phyloP scores from a whole-genome alignment of 371 early-diverging fungal genomes.

The Choanephora cucurbitarum region DNA sequence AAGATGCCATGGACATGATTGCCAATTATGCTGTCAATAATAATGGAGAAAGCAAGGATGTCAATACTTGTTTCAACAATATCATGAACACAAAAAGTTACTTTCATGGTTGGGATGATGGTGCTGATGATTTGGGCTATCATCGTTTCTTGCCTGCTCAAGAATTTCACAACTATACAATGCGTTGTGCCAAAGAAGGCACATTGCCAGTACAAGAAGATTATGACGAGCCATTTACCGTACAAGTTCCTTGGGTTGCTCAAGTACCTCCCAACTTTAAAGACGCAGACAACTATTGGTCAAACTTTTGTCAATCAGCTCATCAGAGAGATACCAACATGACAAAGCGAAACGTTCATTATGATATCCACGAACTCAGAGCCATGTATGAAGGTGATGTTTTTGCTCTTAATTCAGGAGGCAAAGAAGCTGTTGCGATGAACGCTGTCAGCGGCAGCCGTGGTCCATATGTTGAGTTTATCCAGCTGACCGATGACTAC shows the following conservation, averaged over 20 bases:
- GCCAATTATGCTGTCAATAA: constrained; percentile 58
- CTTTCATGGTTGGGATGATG: constrained; percentile 59
- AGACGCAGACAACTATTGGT: constrained; percentile 45
- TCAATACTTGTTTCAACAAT: constrained; percentile 53
- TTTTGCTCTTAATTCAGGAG: constrained; percentile 23
- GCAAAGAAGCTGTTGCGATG: constrained; percentile 18
- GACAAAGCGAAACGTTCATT: constrained; percentile 20
- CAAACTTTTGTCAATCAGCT: constrained; percentile 42
- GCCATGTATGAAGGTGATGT: constrained; percentile 42
- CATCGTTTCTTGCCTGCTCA: constrained; percentile 57
- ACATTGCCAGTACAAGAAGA: constrained; percentile 41
- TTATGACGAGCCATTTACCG: constrained; percentile 51
- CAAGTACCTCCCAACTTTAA: constrained; percentile 39
- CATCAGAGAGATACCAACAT: constrained; percentile 18
- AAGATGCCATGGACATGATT: constrained; percentile 51
- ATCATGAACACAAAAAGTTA: constrained; percentile 58
- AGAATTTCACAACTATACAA: constrained; percentile 47
- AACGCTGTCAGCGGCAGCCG: constrained; percentile 27
- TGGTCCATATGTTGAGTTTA: constrained; percentile 44
- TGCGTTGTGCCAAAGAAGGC: constrained; percentile 47
- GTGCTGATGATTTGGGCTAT: constrained; percentile 57
- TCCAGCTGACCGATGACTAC: constrained; percentile 28
- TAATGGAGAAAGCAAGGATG: constrained; percentile 57
- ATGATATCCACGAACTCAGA: constrained; percentile 38
- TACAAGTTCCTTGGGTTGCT: constrained; percentile 52